phyloP scores from a whole-genome alignment of 176 grass and related monocot species.

The Ananas comosus region DNA sequence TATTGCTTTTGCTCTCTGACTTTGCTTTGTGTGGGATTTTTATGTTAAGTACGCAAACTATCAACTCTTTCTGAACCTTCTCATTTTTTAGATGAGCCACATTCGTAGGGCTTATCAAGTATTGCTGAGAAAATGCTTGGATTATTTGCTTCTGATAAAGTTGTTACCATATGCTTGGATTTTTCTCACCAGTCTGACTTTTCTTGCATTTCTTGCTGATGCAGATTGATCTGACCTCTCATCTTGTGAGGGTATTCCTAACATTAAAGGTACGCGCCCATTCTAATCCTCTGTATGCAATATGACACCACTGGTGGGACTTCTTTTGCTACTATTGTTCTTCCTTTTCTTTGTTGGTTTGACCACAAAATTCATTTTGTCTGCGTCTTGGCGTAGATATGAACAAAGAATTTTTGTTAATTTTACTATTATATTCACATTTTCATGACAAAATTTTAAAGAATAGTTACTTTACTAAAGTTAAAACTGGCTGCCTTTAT shows the following conservation, averaged over 20 bases:
- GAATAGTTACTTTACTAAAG: neutral
- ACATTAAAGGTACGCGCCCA: constrained; percentile 18
- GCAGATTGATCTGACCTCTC: constrained; percentile 22
- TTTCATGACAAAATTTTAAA: neutral
- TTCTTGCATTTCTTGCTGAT: neutral
- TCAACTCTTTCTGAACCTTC: too few species aligned
- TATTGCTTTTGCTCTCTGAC: too few species aligned
- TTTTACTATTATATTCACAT: neutral
- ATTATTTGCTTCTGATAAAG: neutral
- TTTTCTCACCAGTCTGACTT: neutral
- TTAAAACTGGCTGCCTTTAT: neutral
- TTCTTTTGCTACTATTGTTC: too few species aligned
- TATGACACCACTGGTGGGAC: too few species aligned
- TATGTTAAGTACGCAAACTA: too few species aligned
- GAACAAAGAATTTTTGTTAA: too few species aligned
- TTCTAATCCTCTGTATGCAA: neutral
- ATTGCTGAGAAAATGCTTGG: neutral
- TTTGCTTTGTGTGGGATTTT: too few species aligned
- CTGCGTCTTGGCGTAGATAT: too few species aligned
- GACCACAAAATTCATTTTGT: too few species aligned
- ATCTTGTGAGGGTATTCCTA: constrained; percentile 19
- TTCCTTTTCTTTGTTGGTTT: too few species aligned
- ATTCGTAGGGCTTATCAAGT: neutral
- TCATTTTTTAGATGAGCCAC: too few species aligned
- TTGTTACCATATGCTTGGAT: neutral